Base-by-base conservation (phyloP, 176 grass and related monocot genomes). In the Leersia perrieri region DNA sequence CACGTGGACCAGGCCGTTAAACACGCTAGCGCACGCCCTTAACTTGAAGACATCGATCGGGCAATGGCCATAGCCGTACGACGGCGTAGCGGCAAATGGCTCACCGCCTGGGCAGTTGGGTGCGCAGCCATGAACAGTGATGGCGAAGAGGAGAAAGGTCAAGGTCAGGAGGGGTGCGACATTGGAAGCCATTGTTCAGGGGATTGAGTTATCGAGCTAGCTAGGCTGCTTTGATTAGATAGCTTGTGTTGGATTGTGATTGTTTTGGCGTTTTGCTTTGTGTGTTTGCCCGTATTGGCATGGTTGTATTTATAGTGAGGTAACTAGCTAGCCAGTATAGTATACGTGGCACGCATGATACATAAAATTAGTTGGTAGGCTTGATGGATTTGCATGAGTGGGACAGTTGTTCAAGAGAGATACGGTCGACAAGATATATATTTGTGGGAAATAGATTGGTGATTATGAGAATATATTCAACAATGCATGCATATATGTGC, bases 21-120 rank as follows among this genome's bases (percentile, higher is more conserved):
- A 33, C 64, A 67, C 15, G 64, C n/a, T 79, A 40, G 76, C 84
- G 44, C 84, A 86, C 68, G 80, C 68, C n/a, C 4, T 80, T 1
- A 86, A 44, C 18, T 73, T 73, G 16, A 86, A 68, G 3, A 38
- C 42, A 42, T 73, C 42, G 8, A 79, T 73, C 7, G 75, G 32
- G 75, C 68, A 86, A 16, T 20, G 30, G 3, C 42, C 13, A 3
- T 45, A 3, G 5, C 55, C 68, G 4, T 28, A 8, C 14, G 53
- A 8, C 39, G 80, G 57, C 26, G 53, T 38, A 9, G 1, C 11
- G 40, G 11, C 40, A 42, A 42, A 9, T 12, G 11, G 11, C 40
- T 42, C 11, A 0, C 44, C 15, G 5, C n/a, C n/a, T n/a, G 34
- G 1, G 60, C 76, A 86, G 26, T 79, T 12, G 2, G 66, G 23